Base-by-base conservation (phyloP, 257 asterid species). In the Solanum chiquidenum region DNA sequence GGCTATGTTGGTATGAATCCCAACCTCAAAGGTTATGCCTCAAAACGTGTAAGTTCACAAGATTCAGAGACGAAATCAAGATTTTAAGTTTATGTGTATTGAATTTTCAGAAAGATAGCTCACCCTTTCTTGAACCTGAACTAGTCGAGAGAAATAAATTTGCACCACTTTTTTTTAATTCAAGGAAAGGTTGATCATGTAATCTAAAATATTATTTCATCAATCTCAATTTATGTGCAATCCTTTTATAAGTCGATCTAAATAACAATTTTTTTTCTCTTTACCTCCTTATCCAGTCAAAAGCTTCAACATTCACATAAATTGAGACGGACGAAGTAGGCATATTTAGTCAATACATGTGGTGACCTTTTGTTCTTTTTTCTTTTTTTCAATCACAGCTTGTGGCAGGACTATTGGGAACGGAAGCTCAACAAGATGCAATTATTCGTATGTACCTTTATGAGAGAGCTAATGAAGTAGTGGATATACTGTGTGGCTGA, bases 1-100 rank as follows among this genome's bases (percentile, higher is more conserved):
- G 92, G 92, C 62, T 94, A 91, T 33, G 96, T 93, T 7, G 94
- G 93, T 44, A 80, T 93, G 60, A 93, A 91, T 77, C 95, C 94
- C 12, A 46, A 31, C 75, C 62, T 93, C 90, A 13, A 33, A 10
- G 93, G 96, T 34, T 82, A n/a, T 20, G 13, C 6, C 10, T 20
- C 88, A 4, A 91, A 91, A 86, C 46, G 82, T 37, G 95, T 91
- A 84, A 60, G 90, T 77, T 5, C 5, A 74, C 23, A 12, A 27
- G 12, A 49, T 18, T 13, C 5, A 2, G 12, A 31, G 3, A 13
- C n/a, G 12, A 20, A 34, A 5, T 20, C 10, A 34, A 33, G 27
- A 72, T 33, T 72, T 72, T 20, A 23, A 34, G 2, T 72, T 72
- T 72, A 18, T 72, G 4, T 4, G 0, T 33, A 14, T 34, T 16